Evolutionary conservation across 1,284 basidiomycete genomes (phyloP), one percentile per base, ranked within the genome.

Genomic region (Pholiota adiposa): DNA sequence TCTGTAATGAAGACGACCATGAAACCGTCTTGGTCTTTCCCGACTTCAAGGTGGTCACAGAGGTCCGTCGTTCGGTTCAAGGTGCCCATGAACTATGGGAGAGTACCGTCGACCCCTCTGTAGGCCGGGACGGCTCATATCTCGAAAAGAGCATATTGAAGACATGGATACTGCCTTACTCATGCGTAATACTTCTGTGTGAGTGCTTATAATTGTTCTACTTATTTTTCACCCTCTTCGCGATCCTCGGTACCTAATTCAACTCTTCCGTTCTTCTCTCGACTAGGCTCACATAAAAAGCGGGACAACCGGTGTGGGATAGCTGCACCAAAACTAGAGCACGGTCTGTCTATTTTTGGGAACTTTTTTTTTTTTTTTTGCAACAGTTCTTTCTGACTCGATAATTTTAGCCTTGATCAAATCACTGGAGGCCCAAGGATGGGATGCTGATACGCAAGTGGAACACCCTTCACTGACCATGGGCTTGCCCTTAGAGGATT

Each of bases 231-330:
- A 34, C 51, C 25, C 34, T 25, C 52, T 51, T 43, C 40, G 49
- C 53, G 34, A 48, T 34, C 18, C 23, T 41, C 56, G 51, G 51
- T 34, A 19, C 44, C 33, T 48, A 59, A 61, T 62, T 44, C 46
- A 65, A 53, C 51, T 56, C 44, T 44, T 66, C 57, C 41, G n/a
- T 56, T 64, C 48, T 9, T 58, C 38, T 19, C 51, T 57, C 57
- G 49, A 50, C 46, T 56, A 96, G 94, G 94, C 73, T 96, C 94
- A 1, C 96, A 97, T 75, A 95, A 94, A 77, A 86, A 84, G 66
- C 82, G 95, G 54, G 96, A 97, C 75, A 96, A 94, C 72, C 85
- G 93, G 56, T 98, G 96, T 74, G 85, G 85, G 48, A 90, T 97
- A 54, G 87, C 92, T 5, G 93, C 95, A 3, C 90, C 92, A 2